Evolutionary conservation across 2,329 filamentous ascomycete genomes (phyloP).

Genomic region (Elsinoe arachidis): DNA sequence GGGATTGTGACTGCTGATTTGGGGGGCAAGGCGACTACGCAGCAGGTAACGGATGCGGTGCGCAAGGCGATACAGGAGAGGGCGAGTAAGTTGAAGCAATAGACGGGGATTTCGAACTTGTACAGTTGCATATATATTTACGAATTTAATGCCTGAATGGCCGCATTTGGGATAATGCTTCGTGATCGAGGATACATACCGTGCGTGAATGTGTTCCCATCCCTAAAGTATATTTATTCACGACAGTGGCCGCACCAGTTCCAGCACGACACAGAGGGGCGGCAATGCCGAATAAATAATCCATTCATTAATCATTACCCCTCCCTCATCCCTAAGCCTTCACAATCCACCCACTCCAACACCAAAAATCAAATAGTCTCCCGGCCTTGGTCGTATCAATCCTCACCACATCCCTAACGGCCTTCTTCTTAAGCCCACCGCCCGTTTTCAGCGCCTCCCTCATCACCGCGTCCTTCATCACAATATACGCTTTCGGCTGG

Average conservation of each 20-base stretch:
- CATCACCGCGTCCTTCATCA: constrained; percentile 87
- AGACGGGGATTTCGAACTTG: not conserved
- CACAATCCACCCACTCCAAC: constrained; percentile 83
- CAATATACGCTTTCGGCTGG: constrained; percentile 88
- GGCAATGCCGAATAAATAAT: not conserved
- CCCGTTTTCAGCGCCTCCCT: constrained; percentile 85
- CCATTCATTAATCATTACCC: not conserved
- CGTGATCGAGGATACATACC: too few relatives aligned
- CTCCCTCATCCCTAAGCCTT: constrained; percentile 50
- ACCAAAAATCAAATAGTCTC: constrained; percentile 88
- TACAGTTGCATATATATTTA: too few relatives aligned
- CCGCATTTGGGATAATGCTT: too few relatives aligned
- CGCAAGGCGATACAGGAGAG: constrained; percentile 29
- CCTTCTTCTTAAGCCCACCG: constrained; percentile 85
- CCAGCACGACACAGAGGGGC: too few relatives aligned
- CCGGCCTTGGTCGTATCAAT: constrained; percentile 79
- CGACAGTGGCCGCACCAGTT: too few relatives aligned
- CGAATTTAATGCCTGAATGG: too few relatives aligned
- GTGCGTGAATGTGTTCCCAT: too few relatives aligned
- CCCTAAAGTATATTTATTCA: too few relatives aligned
- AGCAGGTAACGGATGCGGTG: constrained; percentile 37
- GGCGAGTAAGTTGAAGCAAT: not conserved
- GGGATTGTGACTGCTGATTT: constrained; percentile 48
- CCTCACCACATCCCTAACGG: constrained; percentile 74
- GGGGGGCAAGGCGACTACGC: constrained; percentile 38